Base-by-base conservation (phyloP, 768 basidiomycete genomes). In the Suillus sp. region DNA sequence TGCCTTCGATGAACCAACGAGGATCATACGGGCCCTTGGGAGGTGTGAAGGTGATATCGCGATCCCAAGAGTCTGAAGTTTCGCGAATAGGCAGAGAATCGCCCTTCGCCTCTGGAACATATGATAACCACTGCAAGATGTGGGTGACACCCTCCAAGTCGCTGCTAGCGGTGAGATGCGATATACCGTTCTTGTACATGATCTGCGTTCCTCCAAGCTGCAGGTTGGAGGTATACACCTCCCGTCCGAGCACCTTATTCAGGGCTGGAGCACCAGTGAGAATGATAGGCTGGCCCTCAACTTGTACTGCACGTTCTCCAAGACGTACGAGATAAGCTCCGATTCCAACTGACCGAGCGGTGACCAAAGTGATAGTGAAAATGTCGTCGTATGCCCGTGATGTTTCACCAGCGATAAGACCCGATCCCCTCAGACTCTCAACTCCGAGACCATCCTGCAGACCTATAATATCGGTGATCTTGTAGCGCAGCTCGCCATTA, bases 101-200 rank as follows among this genome's bases (percentile, higher is more conserved):
- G 63, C 90, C 90, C 73, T 90, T 94, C 69, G 81, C 79, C 70
- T 91, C 91, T 11, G 97, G 96, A 2, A 99, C 84, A 75, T 95
- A 99, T 10, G 95, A 92, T 64, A 99, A 74, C 95, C 97, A 99
- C 68, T 95, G 86, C 51, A 98, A 80, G 68, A 99, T 98, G 64
- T 95, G 91, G 30, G 90, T 89, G 18, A 96, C 95, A 63, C 97
- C 97, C 76, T 99, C 93, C 38, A 99, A 80, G 74, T 99, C 97
- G 74, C 95, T 98, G 70, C 86, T 86, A 38, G 97, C 96, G 4
- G 94, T 96, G 63, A 99, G 80, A 75, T 99, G 97, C 5, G 96
- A 97, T 61, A 99, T 93, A 78, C 97, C 97, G 73, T 99, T 99
- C 87, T 98, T 98, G 87, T 95, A 92, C 97, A 99, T 99, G 82